Evolutionary conservation across 352 stramenopile genomes (phyloP), one percentile per base, ranked within the genome.

Genomic region (Globisporangium spiculum): DNA sequence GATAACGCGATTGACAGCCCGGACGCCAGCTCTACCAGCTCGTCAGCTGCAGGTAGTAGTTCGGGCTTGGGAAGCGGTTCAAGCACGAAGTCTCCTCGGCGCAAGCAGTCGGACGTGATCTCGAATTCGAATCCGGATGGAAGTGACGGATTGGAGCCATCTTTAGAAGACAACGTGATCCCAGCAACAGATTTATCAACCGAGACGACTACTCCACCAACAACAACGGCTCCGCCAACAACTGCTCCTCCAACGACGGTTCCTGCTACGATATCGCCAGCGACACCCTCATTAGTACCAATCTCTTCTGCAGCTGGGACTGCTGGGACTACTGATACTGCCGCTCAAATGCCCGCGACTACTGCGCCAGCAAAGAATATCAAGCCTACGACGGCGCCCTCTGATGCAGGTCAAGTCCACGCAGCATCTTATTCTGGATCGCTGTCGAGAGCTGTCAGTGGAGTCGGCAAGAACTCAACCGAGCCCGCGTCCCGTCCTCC

Each of bases 131-230:
- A 66, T 50, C 30, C 30, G 20, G 44, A 20, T 30, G 56, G 32
- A 48, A 61, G 32, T 30, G 12, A 9, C 6, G 44, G 12, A 26
- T 22, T 44, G 22, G 32, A 69, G 3, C 64, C 60, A 48, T 58
- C 24, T 9, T 26, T 69, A 22, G 64, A 69, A 41, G 64, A 63
- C 6, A 69, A 60, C 24, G 64, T 69, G 55, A 44, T 65, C 10
- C 41, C 56, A 38, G 56, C 64, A 55, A 18, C 44, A 52, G 44
- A 52, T 22, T 56, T 41, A 46, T 7, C 44, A 52, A 22, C 16
- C 1, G 44, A 52, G 44, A 60, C 54, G 18, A 20, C 36, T n/a
- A 36, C 20, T 26, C 46, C 61, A 4, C 26, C 61, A n/a, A 36
- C 41, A 41, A 68, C 52, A 5, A 52, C 62, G 12, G 22, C 53